Evolutionary conservation across 345 rosid genomes (phyloP), one percentile per base, ranked within the genome.

Genomic region (Bruguiera gymnorhiza): DNA sequence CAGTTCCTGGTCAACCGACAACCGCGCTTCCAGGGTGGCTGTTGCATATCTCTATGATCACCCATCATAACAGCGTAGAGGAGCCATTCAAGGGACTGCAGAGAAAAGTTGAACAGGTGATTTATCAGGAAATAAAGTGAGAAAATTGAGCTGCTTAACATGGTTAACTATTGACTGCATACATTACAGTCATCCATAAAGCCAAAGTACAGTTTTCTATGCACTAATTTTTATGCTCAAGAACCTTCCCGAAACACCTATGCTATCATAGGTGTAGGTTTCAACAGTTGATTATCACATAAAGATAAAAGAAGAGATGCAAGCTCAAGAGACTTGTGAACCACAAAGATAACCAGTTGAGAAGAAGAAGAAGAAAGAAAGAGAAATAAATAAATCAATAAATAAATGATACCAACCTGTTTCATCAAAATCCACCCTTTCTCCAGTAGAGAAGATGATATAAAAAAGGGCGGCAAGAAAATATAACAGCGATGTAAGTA

Each of bases 381-480:
- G 13, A 60, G 48, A 46, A 59, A 6, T 27, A 62, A 37, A 66
- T 43, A 39, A 39, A 37, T 37, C 13, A 37, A 37, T 8, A 11
- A 58, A 21, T 48, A 19, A 21, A 10, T 68, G 52, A n/a, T 62
- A 82, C 78, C 52, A 16, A 85, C 92, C 92, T 58, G 74, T 58
- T 69, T 81, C 78, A 66, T 88, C 88, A 70, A 91, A 89, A 82
- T 87, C 71, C 8, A 95, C 84, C 77, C 87, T 89, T 72, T 94
- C 93, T 48, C 96, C 97, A 26, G 97, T 84, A 66, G 99, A 87
- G 77, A 79, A 95, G 70, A 78, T 51, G 67, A 68, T 85, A 83
- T 86, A 91, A 82, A 95, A 91, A 69, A 91, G 65, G 29, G 96
- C 93, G 65, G 97, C 77, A 16, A 89, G 83, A 64, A 89, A 56